Percentiles rank a stretch among this genome's conserved stretches.
Evolutionary conservation across 2,329 filamentous ascomycete genomes (phyloP).

Genomic region (Exophiala dermatitidis): DNA sequence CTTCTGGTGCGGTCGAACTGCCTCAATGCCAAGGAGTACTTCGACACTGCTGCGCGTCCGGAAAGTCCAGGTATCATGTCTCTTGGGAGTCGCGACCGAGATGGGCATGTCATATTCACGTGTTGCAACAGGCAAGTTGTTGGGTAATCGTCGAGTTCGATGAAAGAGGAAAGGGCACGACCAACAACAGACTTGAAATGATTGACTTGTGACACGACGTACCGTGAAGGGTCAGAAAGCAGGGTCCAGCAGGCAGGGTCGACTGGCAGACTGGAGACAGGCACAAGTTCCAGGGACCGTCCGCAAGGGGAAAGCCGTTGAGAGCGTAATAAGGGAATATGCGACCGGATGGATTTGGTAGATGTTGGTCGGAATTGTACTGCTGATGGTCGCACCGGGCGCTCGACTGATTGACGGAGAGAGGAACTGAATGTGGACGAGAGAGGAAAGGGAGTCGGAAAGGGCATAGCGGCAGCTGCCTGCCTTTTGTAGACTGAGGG

Average conservation of each 20-base stretch:
- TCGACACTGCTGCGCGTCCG: too few relatives aligned
- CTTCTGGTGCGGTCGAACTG: not conserved
- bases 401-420: conserved; percentile 1
- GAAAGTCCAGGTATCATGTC: too few relatives aligned
- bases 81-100: too few relatives aligned
- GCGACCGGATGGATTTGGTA: not conserved
- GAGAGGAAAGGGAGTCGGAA: conserved; percentile 26
- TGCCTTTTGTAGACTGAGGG: conserved; percentile 24
- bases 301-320: not conserved
- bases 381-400: not conserved
- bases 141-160: conserved; percentile 2
- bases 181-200: not conserved
- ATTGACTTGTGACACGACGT: not conserved
- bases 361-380: not conserved
- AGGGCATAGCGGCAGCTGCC: conserved; percentile 25
- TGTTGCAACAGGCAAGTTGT: not conserved
- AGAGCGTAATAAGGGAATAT: not conserved
- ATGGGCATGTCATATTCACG: too few relatives aligned
- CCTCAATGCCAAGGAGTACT: too few relatives aligned
- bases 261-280: not conserved
- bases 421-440: conserved; percentile 18
- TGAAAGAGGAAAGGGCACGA: conserved; percentile 4
- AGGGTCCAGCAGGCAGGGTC: not conserved
- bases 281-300: not conserved
- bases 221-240: not conserved